Conservation (phyloP, 139 green algal species). For the Gonium pectorale region DNA sequence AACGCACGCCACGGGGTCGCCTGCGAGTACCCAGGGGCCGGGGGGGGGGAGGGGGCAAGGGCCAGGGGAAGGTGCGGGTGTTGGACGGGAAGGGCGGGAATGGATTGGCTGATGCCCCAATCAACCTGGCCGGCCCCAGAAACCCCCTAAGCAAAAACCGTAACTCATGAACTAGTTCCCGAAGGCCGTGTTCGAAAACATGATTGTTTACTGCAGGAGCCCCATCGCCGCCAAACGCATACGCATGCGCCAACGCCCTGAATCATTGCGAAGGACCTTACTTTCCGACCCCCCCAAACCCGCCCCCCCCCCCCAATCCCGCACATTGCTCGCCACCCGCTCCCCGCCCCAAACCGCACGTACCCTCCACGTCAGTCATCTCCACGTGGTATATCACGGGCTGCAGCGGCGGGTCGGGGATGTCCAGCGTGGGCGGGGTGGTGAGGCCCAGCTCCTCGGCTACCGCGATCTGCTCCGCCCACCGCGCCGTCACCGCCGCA, state of each 20-base stretch:
- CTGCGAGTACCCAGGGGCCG: background rate
- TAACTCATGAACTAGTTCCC: too few species aligned
- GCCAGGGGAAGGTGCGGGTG: too few species aligned
- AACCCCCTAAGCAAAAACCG: too few species aligned
- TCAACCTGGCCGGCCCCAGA: too few species aligned
- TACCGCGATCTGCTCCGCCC: conserved; percentile 19
- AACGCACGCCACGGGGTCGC: background rate
- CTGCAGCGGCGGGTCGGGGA: conserved; percentile 35
- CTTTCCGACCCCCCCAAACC: too few species aligned
- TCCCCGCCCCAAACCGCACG: background rate
- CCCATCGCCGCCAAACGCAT: too few species aligned
- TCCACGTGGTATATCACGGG: conserved; percentile 33
- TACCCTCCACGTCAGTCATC: conserved; percentile 27
- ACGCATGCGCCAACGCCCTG: too few species aligned
- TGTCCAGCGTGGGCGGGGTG: conserved; percentile 5
- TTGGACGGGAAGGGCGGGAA: too few species aligned
- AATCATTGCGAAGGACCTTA: too few species aligned
- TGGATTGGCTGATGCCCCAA: too few species aligned
- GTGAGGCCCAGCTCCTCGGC: conserved; percentile 11
- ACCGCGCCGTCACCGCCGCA: background rate
- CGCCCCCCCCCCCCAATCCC: background rate
- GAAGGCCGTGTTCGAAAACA: too few species aligned
- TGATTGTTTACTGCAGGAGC: too few species aligned
- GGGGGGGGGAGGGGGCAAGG: background rate
- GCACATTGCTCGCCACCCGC: background rate